Conservation (phyloP, 208 protist genomes). For the Wallacemonas sp. region DNA sequence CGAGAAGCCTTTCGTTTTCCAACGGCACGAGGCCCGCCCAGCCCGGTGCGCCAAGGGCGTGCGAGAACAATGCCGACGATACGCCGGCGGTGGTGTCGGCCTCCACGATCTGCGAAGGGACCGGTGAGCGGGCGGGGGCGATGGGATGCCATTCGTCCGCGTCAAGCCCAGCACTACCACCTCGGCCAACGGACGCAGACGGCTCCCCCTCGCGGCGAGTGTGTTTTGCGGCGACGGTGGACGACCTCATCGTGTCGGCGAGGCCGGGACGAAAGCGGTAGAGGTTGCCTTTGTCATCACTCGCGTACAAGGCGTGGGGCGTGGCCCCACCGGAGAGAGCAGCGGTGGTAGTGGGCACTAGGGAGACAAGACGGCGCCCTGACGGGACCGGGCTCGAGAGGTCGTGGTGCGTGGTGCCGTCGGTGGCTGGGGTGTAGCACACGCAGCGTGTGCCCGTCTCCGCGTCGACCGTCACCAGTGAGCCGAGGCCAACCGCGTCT, state of each 20-base stretch:
- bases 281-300: slow-evolving; percentile 29
- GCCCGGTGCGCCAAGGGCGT: slow-evolving; percentile 29
- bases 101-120: background rate
- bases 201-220: background rate
- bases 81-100: background rate
- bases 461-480: slow-evolving; percentile 35
- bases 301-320: slow-evolving; percentile 13
- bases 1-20: slow-evolving; percentile 11
- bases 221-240: slow-evolving; percentile 1
- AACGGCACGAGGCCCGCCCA: slow-evolving; percentile 46
- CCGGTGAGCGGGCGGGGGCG: slow-evolving; percentile 14
- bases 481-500: slow-evolving; percentile 5
- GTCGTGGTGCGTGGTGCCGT: background rate
- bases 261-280: slow-evolving; percentile 16
- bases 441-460: slow-evolving; percentile 26
- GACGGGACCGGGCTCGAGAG: slow-evolving; percentile 8
- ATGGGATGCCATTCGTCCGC: slow-evolving; percentile 26
- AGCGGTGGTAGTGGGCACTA: background rate
- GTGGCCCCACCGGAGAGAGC: background rate
- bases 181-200: background rate
- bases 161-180: too few species aligned
- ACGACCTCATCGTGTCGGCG: background rate
- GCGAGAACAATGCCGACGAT: slow-evolving; percentile 5
- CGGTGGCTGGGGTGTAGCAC: slow-evolving; percentile 4
- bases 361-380: background rate